Conservation (phyloP, 768 basidiomycete species). For the Tephrocybe sp. region DNA sequence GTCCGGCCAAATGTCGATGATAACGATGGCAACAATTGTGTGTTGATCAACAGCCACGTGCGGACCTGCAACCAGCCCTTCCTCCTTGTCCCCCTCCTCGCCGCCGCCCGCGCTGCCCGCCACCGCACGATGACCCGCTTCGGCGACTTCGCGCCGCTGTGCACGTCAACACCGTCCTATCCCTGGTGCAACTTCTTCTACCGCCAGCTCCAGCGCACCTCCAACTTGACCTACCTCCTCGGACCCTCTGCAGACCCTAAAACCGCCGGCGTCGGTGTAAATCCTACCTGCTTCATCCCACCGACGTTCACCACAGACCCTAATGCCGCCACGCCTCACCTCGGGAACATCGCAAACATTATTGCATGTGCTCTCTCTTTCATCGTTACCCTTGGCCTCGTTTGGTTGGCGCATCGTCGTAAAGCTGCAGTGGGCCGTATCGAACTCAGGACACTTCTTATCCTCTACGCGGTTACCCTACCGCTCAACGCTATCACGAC, state of each 20-base stretch:
- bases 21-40: too few relatives aligned
- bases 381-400: slow-evolving; percentile 54
- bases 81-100: not conserved
- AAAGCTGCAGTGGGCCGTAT: slow-evolving; percentile 89
- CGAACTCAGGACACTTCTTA: slow-evolving; percentile 67
- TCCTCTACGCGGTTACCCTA: slow-evolving; percentile 67
- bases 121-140: slow-evolving; percentile 45
- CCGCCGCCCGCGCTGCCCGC: not conserved
- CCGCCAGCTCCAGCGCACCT: slow-evolving; percentile 54
- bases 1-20: too few relatives aligned
- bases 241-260: slow-evolving; percentile 41
- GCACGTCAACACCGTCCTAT: slow-evolving; percentile 70
- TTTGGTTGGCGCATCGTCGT: slow-evolving; percentile 56
- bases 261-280: slow-evolving; percentile 78
- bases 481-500: slow-evolving; percentile 80
- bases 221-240: slow-evolving; percentile 30
- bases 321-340: slow-evolving; percentile 13
- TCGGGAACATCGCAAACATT: slow-evolving; percentile 87
- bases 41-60: too few relatives aligned
- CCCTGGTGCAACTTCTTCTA: slow-evolving; percentile 96
- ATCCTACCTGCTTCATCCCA: slow-evolving; percentile 76
- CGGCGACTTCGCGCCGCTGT: slow-evolving; percentile 71
- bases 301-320: slow-evolving; percentile 54
- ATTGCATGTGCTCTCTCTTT: slow-evolving; percentile 75
- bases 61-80: too few relatives aligned